A percentile compares a stretch with the other conserved stretches of the same genome.
Conservation (phyloP, 108 stramenopile genomes). For the Halocafeteria seosinensis region DNA sequence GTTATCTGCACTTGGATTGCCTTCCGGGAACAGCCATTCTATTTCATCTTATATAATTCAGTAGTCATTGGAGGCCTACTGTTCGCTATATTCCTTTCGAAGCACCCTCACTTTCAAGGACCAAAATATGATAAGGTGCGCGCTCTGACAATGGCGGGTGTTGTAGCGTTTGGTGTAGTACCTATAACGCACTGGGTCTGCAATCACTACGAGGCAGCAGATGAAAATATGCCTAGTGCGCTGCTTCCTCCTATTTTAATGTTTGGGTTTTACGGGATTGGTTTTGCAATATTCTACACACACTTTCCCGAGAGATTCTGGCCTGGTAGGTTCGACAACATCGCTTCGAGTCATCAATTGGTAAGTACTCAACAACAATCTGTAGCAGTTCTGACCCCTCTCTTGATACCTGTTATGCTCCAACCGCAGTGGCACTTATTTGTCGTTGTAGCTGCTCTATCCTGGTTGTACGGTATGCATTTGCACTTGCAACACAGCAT, state of each 20-base stretch:
- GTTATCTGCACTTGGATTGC: background rate
- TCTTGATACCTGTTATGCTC: no score
- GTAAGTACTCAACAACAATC: no score
- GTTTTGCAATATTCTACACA: background rate
- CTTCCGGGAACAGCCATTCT: background rate
- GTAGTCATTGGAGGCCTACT: no score
- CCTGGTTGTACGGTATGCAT: background rate
- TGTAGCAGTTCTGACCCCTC: no score
- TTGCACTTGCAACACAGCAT: background rate
- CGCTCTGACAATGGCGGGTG: background rate
- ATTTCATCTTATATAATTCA: background rate
- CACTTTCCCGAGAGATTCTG: background rate
- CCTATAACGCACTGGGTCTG: background rate
- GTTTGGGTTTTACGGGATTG: background rate
- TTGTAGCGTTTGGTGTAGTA: background rate
- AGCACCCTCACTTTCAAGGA: background rate
- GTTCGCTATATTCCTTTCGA: background rate
- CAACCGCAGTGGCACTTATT: background rate
- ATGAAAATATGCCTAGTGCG: background rate
- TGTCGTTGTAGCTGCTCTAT: background rate
- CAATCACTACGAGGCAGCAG: no score
- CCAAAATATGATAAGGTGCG: background rate
- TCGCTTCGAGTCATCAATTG: background rate
- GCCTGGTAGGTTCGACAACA: background rate
- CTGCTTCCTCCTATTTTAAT: background rate